Evolutionary conservation across 768 basidiomycete genomes (phyloP), one percentile per base, ranked within the genome.

Genomic region (Phanerochaete carnosa): DNA sequence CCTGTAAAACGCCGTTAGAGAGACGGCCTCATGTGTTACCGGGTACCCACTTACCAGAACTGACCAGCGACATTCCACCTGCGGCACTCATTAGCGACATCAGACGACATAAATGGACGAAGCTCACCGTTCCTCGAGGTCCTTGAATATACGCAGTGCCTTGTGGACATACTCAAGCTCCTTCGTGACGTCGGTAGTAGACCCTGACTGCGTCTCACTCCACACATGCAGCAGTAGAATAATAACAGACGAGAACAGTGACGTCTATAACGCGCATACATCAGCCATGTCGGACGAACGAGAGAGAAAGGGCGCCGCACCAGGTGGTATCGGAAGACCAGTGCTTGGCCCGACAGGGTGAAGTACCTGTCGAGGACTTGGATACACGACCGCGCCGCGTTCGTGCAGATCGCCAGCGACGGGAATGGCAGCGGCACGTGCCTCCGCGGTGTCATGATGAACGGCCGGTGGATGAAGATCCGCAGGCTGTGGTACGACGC

Each of bases 151-250:
- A 2, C 37, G n/a, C 63, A 80, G 71, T 63, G 79, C 80, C 53
- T 73, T 73, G 59, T 75, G 69, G 22, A 81, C 77, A 61, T 81
- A 80, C 32, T 63, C 64, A 60, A 77, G 69, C 12, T 77, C 74
- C 15, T 70, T 64, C n/a, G 69, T 66, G 23, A 70, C 61, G 45
- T 79, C 72, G 13, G 59, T 61, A 5, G 53, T 37, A 19, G 68
- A 15, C 22, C 77, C 70, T 12, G 66, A 65, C 59, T 67, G 72
- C 59, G 72, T 76, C 39, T 70, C 79, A 46, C 76, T 81, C 85
- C 79, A 86, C 16, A 87, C 76, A 37, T 82, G 82, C 43, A 87
- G 72, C 39, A 88, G 71, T 3, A 86, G 72, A 23, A 86, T 77
- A 33, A 85, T 77, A 4, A 77, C 80, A 1, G 82, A 74, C 7